These are phyloP conservation scores for Acanthamoeba sp. DNA, from an alignment of 208 protist genomes.

Conservation along the genomic window DNA sequence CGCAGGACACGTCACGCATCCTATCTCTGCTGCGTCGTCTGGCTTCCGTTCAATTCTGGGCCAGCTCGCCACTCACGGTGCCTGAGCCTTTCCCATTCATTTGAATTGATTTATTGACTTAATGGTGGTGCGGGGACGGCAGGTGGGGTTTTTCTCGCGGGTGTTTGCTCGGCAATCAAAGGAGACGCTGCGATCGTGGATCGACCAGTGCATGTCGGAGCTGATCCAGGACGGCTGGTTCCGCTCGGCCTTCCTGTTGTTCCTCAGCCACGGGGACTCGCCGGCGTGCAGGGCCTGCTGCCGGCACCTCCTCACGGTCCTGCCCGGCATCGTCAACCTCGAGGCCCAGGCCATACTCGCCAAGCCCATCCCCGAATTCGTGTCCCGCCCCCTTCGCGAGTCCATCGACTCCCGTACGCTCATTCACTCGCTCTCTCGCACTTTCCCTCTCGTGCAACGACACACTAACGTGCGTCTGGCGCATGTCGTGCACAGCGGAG, in stretches of 20 bases:
- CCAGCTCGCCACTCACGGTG: background rate
- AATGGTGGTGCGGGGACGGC: no score
- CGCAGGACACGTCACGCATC: background rate
- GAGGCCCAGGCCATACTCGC: background rate
- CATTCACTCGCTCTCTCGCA: no score
- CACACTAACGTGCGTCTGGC: background rate
- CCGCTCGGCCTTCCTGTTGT: slow-evolving; percentile 1
- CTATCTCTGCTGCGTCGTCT: background rate
- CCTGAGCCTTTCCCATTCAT: no score
- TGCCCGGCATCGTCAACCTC: background rate
- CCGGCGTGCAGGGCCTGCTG: background rate
- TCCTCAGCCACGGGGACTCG: background rate
- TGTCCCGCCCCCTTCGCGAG: background rate
- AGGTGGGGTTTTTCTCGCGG: background rate
- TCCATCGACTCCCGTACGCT: background rate
- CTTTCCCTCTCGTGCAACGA: no score
- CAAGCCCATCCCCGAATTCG: background rate
- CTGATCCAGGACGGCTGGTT: background rate
- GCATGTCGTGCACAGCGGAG: no score
- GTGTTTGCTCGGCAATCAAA: background rate
- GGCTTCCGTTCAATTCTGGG: background rate
- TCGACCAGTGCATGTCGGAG: background rate
- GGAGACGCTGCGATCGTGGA: slow-evolving; percentile 13
- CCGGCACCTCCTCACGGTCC: background rate
- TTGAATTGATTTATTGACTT: no score